Evolutionary conservation across 2,329 filamentous ascomycete genomes (phyloP), one percentile per base, ranked within the genome.

Genomic region (Pestalotiopsis fici): DNA sequence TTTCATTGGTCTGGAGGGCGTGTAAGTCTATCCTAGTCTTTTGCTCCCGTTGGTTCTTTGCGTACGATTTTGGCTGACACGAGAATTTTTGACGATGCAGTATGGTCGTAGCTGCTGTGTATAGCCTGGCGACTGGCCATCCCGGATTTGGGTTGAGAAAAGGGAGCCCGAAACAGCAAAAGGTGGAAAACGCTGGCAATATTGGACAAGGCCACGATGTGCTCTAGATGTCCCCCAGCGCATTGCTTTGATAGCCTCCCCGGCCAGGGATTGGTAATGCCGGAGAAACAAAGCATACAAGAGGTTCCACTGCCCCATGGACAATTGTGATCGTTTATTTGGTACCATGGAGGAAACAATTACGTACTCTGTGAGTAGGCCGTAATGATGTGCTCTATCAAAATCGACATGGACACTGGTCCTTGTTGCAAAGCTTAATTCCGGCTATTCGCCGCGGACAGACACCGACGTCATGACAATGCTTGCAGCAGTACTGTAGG

Each of bases 1-100:
- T 5, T 87, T 87, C 69, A 84, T 87, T 67, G 80, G 74, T 0
- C 73, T 87, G 3, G 85, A 87, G 74, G 83, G 83, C 43, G 74
- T 76, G 69, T 74, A 65, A 73, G 73, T 64, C 31, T 27, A 23
- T 11, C 12, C 21, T 59, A 3, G 35, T 21, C 15, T 43, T 43
- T 6, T 11, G 7, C 31, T 35, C 11, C 31, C 31, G n/a, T 2
- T 37, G 23, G 27, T 6, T 11, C 11, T 7, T 9, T 61, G 23
- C 15, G 12, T 55, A 21, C n/a, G 11, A 35, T 35, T 57, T 11
- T 57, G 23, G 28, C 28, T 43, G 28, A 27, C 18, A 12, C 4
- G 7, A n/a, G 11, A 35, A 21, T 31, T 1, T 4, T n/a, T 57
- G 54, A 57, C 55, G 18, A 63, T 12, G 27, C 18, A 64, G 62